Evolutionary conservation across 2,329 filamentous ascomycete species (phyloP).

Genomic region (Xylariaceae sp.): DNA sequence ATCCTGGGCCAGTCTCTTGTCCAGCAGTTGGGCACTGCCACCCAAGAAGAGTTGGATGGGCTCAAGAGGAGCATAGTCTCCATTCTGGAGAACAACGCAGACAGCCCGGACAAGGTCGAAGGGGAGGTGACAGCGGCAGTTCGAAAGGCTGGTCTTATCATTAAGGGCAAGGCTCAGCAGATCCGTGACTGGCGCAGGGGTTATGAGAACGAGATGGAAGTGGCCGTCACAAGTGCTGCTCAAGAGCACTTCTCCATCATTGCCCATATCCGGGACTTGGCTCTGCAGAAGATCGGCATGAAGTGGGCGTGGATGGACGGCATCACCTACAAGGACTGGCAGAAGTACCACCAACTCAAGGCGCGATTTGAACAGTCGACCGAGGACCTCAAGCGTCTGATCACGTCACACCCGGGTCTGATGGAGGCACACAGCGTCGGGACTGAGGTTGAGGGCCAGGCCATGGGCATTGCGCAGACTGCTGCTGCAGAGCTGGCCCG

Average conservation of each 20-base stretch:
- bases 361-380: constrained; percentile 79
- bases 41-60: constrained; percentile 53
- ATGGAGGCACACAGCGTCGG: constrained; percentile 59
- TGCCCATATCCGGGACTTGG: constrained; percentile 73
- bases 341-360: constrained; percentile 85
- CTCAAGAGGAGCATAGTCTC: constrained; percentile 62
- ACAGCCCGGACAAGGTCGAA: constrained; percentile 33
- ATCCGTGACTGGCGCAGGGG: constrained; percentile 69
- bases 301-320: constrained; percentile 94
- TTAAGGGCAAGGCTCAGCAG: constrained; percentile 70
- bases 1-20: constrained; percentile 60
- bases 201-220: constrained; percentile 63
- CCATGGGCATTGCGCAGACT: constrained; percentile 70
- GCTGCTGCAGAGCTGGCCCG: constrained; percentile 73
- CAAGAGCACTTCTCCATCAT: constrained; percentile 76
- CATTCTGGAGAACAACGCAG: constrained; percentile 50
- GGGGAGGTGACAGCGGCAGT: constrained; percentile 43
- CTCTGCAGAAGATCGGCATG: constrained; percentile 87
- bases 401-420: constrained; percentile 65
- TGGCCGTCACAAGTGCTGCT: constrained; percentile 64
- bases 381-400: constrained; percentile 68
- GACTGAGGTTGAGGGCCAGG: constrained; percentile 64
- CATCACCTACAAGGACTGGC: constrained; percentile 95
- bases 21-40: constrained; percentile 58
- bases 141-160: constrained; percentile 59